Percentiles rank a stretch among this genome's conserved stretches.
Evolutionary conservation across 805 yeast genomes (phyloP).

Genomic region (Wickerhamomyces sydowiorum): DNA sequence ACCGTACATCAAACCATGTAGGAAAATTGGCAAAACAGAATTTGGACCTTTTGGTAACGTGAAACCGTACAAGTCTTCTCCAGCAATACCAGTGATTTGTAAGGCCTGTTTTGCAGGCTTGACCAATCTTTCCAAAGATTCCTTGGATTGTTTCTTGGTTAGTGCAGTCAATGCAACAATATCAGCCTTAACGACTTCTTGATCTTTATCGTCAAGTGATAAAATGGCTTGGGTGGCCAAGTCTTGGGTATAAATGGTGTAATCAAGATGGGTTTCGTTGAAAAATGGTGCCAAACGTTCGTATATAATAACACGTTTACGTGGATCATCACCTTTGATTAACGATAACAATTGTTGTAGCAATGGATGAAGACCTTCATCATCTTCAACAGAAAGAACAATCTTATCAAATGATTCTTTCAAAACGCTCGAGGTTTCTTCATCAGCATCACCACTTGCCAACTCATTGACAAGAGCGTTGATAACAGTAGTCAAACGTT

Average conservation of each 20-base stretch:
- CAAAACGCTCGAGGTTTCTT: slow-evolving; percentile 33
- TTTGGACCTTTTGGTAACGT: slow-evolving; percentile 73
- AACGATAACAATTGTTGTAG: slow-evolving; percentile 74
- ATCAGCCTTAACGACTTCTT: slow-evolving; percentile 56
- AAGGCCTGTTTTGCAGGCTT: slow-evolving; percentile 77
- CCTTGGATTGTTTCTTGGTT: slow-evolving; percentile 69
- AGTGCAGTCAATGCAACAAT: slow-evolving; percentile 60
- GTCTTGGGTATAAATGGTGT: slow-evolving; percentile 67
- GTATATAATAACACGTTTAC: slow-evolving; percentile 57
- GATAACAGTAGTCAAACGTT: slow-evolving; percentile 66
- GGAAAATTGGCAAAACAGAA: slow-evolving; percentile 83
- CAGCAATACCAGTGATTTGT: slow-evolving; percentile 53
- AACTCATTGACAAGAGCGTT: slow-evolving; percentile 65
- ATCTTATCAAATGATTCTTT: slow-evolving; percentile 58
- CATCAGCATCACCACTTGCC: slow-evolving; percentile 31
- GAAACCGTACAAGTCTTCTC: slow-evolving; percentile 70
- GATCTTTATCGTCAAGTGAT: slow-evolving; percentile 66
- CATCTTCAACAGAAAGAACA: slow-evolving; percentile 66
- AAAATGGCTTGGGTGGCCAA: slow-evolving; percentile 65
- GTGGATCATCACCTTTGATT: slow-evolving; percentile 69
- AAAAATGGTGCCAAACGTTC: slow-evolving; percentile 71
- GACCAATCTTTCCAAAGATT: slow-evolving; percentile 68
- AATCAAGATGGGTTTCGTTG: slow-evolving; percentile 57
- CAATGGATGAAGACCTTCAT: slow-evolving; percentile 78
- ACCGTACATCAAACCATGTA: slow-evolving; percentile 96